phyloP scores from a whole-genome alignment of 2,329 filamentous ascomycete genomes.

The Alternaria panax region DNA sequence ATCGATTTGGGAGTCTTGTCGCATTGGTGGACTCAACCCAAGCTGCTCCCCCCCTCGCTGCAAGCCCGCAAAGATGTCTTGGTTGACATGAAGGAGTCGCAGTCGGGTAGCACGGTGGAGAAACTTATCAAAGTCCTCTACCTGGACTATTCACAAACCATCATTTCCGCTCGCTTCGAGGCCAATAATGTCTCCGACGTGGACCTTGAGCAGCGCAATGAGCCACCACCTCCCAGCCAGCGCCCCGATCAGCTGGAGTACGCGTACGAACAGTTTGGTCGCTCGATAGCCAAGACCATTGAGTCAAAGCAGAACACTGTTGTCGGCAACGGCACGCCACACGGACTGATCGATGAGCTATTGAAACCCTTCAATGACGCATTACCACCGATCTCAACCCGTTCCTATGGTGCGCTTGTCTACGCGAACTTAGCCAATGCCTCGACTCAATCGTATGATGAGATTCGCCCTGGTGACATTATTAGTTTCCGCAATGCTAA shows the following conservation, averaged over 20 bases:
- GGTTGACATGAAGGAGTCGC: conserved; percentile 81
- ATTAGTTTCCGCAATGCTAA: conserved; percentile 90
- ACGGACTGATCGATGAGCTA: conserved; percentile 79
- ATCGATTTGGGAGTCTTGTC: conserved; percentile 77
- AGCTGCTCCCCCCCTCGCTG: conserved; percentile 79
- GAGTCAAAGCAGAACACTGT: conserved; percentile 77
- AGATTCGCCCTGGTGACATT: conserved; percentile 92
- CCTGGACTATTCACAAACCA: conserved; percentile 94
- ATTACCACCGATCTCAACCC: conserved; percentile 82
- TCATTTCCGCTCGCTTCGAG: conserved; percentile 83
- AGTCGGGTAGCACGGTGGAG: conserved; percentile 75
- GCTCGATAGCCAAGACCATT: conserved; percentile 75
- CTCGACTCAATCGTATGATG: conserved; percentile 85
- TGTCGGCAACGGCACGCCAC: conserved; percentile 84
- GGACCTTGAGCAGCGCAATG: conserved; percentile 83
- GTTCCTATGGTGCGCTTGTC: conserved; percentile 88
- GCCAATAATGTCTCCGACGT: conserved; percentile 75
- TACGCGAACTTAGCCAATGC: conserved; percentile 97
- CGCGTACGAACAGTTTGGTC: conserved; percentile 81
- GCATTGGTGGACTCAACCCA: conserved; percentile 87
- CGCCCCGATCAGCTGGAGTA: conserved; percentile 94
- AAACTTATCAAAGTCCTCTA: conserved; percentile 89
- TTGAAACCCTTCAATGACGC: conserved; percentile 76
- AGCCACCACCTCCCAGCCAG: conserved; percentile 78
- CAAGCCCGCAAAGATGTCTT: conserved; percentile 84